Evolutionary conservation across 441 rosid species (phyloP).

Genomic region (Capsella rubella): DNA sequence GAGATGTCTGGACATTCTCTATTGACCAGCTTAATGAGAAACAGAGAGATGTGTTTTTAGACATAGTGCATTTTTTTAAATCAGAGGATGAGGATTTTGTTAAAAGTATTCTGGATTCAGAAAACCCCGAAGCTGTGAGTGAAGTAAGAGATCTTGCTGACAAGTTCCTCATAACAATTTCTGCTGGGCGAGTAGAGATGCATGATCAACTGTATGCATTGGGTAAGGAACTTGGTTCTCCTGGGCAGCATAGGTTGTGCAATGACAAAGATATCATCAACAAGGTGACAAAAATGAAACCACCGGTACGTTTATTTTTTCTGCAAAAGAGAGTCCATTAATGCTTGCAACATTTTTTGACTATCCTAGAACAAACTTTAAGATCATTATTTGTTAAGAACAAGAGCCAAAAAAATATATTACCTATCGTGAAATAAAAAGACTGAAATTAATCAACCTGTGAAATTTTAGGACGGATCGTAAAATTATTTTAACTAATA

Average conservation of each 20-base stretch:
- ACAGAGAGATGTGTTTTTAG: conserved; percentile 9
- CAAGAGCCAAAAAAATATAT: no score
- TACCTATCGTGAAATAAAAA: no score
- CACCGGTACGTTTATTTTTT: background rate
- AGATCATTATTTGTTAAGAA: background rate
- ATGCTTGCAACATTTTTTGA: background rate
- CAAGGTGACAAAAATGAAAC: background rate
- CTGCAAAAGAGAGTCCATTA: background rate
- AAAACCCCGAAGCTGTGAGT: background rate
- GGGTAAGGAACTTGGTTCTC: background rate
- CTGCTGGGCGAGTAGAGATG: conserved; percentile 15
- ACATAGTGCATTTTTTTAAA: conserved; percentile 15
- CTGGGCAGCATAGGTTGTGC: background rate
- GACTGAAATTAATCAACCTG: background rate
- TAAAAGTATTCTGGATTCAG: conserved; percentile 2
- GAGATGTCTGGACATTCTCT: background rate
- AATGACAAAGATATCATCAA: background rate
- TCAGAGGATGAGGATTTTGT: conserved; percentile 22
- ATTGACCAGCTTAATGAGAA: background rate
- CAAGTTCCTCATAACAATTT: conserved; percentile 12
- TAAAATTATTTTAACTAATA: background rate
- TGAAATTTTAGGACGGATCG: background rate
- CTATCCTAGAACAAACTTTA: background rate
- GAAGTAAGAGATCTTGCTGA: conserved; percentile 12
- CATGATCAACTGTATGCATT: conserved; percentile 4